Evolutionary conservation across 331 rosid species (phyloP).

Genomic region (Acacia pycnantha): DNA sequence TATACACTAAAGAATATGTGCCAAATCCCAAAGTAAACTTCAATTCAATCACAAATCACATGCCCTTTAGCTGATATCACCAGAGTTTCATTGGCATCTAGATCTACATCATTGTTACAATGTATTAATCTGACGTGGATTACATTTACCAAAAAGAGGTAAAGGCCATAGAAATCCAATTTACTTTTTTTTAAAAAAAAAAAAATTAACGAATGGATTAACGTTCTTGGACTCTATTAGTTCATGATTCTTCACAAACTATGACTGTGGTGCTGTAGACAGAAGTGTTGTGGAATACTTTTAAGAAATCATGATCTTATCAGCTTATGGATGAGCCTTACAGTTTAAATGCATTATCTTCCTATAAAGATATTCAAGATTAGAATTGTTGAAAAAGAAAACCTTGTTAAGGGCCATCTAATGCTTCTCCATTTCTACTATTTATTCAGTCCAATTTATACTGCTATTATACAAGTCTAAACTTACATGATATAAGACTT

Average conservation of each 20-base stretch:
- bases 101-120: not conserved
- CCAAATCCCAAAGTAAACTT: not conserved
- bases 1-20: not conserved
- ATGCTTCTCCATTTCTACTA: not conserved
- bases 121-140: not conserved
- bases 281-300: not conserved
- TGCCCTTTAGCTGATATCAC: constrained; percentile 1
- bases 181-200: not conserved
- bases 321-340: not conserved
- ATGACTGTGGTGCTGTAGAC: not conserved
- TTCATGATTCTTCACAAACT: not conserved
- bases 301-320: not conserved
- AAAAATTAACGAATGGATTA: not conserved
- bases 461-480: too few species aligned
- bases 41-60: constrained; percentile 11
- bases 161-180: not conserved
- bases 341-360: not conserved
- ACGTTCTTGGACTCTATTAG: not conserved
- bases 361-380: not conserved
- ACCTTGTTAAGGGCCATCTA: not conserved
- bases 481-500: too few species aligned
- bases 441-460: not conserved
- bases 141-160: not conserved
- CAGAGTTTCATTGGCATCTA: not conserved
- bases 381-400: not conserved